Evolutionary conservation across 1,139 yeast genomes (phyloP), one percentile per base, ranked within the genome.

Genomic region (Groenewaldozyma auringiensis): DNA sequence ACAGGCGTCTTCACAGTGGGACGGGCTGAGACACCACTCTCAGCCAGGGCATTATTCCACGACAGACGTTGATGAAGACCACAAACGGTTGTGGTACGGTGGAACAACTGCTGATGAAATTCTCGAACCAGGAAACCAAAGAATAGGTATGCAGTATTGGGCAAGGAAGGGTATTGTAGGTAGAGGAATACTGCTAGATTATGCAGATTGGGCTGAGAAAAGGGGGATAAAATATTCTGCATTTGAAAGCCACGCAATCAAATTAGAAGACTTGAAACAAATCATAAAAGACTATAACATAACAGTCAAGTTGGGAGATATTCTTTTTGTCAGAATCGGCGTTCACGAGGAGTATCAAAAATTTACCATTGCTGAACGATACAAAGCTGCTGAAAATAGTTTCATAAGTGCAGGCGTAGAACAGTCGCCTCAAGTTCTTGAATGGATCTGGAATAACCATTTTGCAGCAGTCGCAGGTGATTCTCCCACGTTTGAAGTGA

Each of bases 1-100:
- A 3, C 67, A 63, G 43, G 50, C 53, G 11, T 54, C 63, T 11
- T 57, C 65, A 4, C 67, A 63, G 48, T 63, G 66, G 66, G 67
- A 63, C 43, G 67, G 67, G 8, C 50, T 63, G 43, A 48, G 67
- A 18, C 67, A 63, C 46, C 52, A 50, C 51, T 53, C 45, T 42
- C 61, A 41, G 51, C 57, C 32, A 3, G 33, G 14, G 6, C 6
- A 20, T 17, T 21, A 33, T 13, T 21, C 18, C 13, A 25, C 17
- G 4, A 21, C 21, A 3, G 13, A 16, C 3, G 14, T 25, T 8
- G 39, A 17, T 4, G 29, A 43, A 20, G 47, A 34, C 27, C 46
- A 40, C 25, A 40, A 4, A 46, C 49, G 20, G 49, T 47, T 4
- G 47, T 60, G 54, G 48, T 59, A 50, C 46, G 62, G 62, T 9